These are phyloP conservation scores for Macrocybe gigantea DNA, from an alignment of 768 basidiomycete genomes.

Conservation along the genomic window DNA sequence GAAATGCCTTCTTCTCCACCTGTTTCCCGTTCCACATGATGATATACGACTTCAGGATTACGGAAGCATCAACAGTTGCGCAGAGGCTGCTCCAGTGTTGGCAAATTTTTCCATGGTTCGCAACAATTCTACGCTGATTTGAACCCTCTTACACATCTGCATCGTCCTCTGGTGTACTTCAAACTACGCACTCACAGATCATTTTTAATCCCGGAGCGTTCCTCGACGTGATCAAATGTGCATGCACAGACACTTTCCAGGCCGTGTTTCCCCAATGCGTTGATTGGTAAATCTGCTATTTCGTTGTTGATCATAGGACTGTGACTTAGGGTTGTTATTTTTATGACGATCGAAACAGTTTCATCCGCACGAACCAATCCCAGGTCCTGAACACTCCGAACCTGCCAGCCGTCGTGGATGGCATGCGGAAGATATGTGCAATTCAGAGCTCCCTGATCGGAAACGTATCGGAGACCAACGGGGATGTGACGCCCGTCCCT, in stretches of 20 bases:
- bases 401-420: constrained; percentile 41
- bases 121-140: background rate
- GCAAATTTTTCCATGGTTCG: constrained; percentile 51
- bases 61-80: constrained; percentile 48
- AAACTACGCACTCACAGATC: constrained; percentile 30
- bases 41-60: constrained; percentile 32
- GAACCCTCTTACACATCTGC: background rate
- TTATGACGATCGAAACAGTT: constrained; percentile 27
- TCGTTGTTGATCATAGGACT: background rate
- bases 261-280: constrained; percentile 57
- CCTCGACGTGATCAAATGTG: constrained; percentile 56
- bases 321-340: background rate
- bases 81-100: constrained; percentile 49
- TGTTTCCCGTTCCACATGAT: background rate
- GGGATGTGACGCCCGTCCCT: constrained; percentile 26
- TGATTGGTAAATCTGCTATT: constrained; percentile 42
- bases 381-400: constrained; percentile 37
- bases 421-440: constrained; percentile 47
- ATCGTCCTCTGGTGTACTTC: background rate
- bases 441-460: constrained; percentile 48
- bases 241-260: constrained; percentile 45
- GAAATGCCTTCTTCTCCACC: constrained; percentile 4
- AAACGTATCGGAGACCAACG: constrained; percentile 38
- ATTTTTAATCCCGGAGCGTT: constrained; percentile 62
- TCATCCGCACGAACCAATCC: constrained; percentile 53